phyloP scores from a whole-genome alignment of 345 rosid genomes.

The Populus tremula region DNA sequence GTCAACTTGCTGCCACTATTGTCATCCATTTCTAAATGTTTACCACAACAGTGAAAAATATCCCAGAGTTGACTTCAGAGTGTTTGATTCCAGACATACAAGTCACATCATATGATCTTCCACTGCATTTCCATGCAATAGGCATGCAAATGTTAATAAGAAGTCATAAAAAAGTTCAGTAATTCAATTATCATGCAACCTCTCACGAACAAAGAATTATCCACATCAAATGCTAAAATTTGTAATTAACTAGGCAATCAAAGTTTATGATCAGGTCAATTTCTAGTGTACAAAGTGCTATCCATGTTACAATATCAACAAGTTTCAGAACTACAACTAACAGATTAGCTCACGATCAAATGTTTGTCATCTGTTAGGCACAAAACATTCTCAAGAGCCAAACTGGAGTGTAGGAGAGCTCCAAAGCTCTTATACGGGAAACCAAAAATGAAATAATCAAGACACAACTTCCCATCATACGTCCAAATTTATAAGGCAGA shows the following conservation, averaged over 20 bases:
- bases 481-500: not conserved
- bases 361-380: not conserved
- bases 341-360: not conserved
- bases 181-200: not conserved
- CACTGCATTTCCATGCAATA: conserved; percentile 22
- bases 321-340: not conserved
- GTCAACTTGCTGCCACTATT: conserved; percentile 53
- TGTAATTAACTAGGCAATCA: not conserved
- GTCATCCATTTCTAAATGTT: conserved; percentile 55
- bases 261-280: not conserved
- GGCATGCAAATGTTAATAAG: not conserved
- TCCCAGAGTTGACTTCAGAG: conserved; percentile 23
- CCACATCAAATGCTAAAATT: not conserved
- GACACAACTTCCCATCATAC: not conserved
- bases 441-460: not conserved
- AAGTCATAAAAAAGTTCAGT: not conserved
- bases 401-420: not conserved
- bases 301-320: not conserved
- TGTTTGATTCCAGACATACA: conserved; percentile 24
- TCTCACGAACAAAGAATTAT: not conserved
- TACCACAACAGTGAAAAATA: conserved; percentile 21
- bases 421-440: not conserved
- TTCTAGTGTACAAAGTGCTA: not conserved
- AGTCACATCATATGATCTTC: conserved; percentile 47
- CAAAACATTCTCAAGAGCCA: not conserved